Conservation (phyloP, 2,329 filamentous ascomycete genomes). For the Sarocladium kiliense region DNA sequence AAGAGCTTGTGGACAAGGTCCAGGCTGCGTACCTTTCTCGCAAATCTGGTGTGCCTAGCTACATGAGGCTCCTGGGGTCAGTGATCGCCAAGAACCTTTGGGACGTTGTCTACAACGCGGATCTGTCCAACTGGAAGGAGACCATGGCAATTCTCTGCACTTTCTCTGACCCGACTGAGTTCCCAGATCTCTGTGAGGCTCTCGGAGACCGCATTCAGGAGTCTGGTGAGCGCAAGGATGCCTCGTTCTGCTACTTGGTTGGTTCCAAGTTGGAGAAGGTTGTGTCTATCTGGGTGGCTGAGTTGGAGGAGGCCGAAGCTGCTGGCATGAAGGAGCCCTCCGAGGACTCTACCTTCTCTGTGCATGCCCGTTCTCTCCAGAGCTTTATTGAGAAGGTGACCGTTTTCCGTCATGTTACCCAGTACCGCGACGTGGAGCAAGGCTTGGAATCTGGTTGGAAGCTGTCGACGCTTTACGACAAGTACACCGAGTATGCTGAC, state of each 20-base stretch:
- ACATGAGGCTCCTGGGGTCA: constrained; percentile 82
- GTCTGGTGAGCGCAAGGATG: constrained; percentile 73
- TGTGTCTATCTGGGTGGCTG: constrained; percentile 85
- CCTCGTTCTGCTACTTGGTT: constrained; percentile 92
- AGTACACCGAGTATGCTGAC: constrained; percentile 96
- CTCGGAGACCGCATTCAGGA: constrained; percentile 88
- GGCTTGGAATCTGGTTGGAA: constrained; percentile 77
- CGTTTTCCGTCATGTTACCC: constrained; percentile 88
- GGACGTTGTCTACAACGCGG: constrained; percentile 96
- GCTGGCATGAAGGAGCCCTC: constrained; percentile 63
- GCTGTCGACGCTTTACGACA: constrained; percentile 79
- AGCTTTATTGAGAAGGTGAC: constrained; percentile 98
- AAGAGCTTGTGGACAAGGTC: constrained; percentile 89
- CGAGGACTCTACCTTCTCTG: constrained; percentile 79
- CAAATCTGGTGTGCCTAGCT: constrained; percentile 79
- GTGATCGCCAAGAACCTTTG: constrained; percentile 95
- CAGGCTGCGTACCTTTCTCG: constrained; percentile 86
- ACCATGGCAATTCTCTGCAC: constrained; percentile 95
- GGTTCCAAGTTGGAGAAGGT: constrained; percentile 98
- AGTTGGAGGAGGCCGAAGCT: constrained; percentile 80
- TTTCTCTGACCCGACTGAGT: constrained; percentile 85
- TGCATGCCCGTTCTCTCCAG: constrained; percentile 84
- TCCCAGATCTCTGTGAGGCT: constrained; percentile 90
- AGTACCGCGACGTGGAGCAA: constrained; percentile 78
- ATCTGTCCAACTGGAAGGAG: constrained; percentile 92